These are phyloP conservation scores for Aphanomyces invadans DNA, from an alignment of 352 stramenopile species.

Conservation along the genomic window DNA sequence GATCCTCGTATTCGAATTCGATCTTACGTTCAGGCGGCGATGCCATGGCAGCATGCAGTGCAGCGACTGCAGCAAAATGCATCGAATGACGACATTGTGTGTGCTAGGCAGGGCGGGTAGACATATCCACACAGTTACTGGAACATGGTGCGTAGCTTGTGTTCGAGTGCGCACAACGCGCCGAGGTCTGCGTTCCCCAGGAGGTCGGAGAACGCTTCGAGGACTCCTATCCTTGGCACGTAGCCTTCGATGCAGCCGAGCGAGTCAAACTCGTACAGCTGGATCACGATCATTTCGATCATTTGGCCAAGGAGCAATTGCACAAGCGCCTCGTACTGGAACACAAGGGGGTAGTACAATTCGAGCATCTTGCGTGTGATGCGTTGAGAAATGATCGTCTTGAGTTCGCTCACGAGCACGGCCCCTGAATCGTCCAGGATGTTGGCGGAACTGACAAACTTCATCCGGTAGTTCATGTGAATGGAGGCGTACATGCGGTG, in stretches of 20 bases:
- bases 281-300: conserved; percentile 2
- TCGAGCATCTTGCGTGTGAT: conserved; percentile 35
- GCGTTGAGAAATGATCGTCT: conserved; percentile 35
- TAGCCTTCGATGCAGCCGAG: conserved; percentile 10
- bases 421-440: conserved; percentile 18
- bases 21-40: too few species aligned
- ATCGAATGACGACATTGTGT: conserved; percentile 33
- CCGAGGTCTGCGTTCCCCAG: not conserved
- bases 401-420: conserved; percentile 33
- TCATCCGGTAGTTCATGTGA: conserved; percentile 33
- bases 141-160: conserved; percentile 46
- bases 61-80: conserved; percentile 31
- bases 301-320: conserved; percentile 5
- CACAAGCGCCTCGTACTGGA: conserved; percentile 14
- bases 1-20: too few species aligned
- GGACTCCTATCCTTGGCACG: not conserved
- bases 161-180: conserved; percentile 26
- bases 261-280: conserved; percentile 4
- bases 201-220: not conserved
- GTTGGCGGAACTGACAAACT: conserved; percentile 31
- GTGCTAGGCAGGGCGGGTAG: too few species aligned
- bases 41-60: conserved; percentile 36
- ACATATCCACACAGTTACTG: too few species aligned
- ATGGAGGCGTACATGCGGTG: conserved; percentile 44
- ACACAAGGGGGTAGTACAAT: conserved; percentile 18